Evolutionary conservation across 73 alveolate species (phyloP).

Genomic region (Tetrahymena borealis): DNA sequence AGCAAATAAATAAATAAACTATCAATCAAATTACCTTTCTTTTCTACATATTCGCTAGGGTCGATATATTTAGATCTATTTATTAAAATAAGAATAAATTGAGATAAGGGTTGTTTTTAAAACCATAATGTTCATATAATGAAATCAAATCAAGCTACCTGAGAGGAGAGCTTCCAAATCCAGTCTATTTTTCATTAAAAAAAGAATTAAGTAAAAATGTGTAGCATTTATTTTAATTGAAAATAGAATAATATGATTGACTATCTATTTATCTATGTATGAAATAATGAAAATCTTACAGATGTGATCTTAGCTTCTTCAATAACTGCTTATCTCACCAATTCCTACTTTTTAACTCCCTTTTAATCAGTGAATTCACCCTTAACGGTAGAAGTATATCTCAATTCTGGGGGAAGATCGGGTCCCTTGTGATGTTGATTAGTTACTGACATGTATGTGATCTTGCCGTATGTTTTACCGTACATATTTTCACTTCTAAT

Average conservation of each 20-base stretch:
- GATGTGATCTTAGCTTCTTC: neutral
- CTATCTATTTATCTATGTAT: no score
- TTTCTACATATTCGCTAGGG: neutral
- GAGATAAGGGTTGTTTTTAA: no score
- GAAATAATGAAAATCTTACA: neutral
- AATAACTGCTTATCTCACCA: neutral
- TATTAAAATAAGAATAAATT: neutral
- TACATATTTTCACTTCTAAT: constrained; percentile 11
- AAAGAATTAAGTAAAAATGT: neutral
- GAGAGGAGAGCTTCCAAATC: neutral
- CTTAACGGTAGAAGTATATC: constrained; percentile 25
- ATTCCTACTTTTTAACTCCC: neutral
- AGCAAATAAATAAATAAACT: neutral
- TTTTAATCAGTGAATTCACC: constrained; percentile 26
- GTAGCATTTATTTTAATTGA: neutral
- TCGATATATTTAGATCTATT: neutral
- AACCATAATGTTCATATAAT: no score
- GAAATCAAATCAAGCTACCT: no score
- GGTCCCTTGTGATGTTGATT: constrained; percentile 26
- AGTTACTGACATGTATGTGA: constrained; percentile 18
- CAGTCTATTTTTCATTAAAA: neutral
- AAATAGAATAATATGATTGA: neutral
- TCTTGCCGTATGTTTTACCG: constrained; percentile 20
- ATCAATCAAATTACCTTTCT: neutral
- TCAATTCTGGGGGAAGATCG: constrained; percentile 24